Evolutionary conservation across 2,329 filamentous ascomycete species (phyloP).

Genomic region (Metarhizium robertsii): DNA sequence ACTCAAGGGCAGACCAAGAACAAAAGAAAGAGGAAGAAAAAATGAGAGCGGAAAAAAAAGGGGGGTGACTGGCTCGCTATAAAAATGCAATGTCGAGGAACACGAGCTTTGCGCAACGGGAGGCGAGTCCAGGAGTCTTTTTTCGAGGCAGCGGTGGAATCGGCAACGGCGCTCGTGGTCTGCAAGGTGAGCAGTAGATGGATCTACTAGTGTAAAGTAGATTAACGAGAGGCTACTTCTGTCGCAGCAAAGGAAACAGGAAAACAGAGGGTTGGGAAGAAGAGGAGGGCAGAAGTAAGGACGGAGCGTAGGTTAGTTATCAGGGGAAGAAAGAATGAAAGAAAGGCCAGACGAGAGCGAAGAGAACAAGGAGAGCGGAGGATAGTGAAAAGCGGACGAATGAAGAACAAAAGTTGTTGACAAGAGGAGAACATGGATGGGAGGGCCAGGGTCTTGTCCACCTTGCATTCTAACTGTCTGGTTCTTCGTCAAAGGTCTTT

Average conservation of each 20-base stretch:
- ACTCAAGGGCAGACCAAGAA: no score
- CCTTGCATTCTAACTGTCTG: background rate
- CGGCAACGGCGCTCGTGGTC: background rate
- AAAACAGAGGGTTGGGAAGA: background rate
- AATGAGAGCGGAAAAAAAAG: background rate
- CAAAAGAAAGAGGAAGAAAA: background rate
- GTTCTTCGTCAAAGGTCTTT: background rate
- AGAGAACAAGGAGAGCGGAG: background rate
- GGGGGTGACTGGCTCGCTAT: background rate
- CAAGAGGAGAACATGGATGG: background rate
- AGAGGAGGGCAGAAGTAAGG: background rate
- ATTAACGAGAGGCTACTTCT: constrained; percentile 6
- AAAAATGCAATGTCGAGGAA: background rate
- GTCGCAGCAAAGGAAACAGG: constrained; percentile 1
- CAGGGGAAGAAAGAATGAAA: background rate
- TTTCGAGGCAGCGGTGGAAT: background rate
- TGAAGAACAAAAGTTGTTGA: background rate
- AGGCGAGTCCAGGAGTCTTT: background rate
- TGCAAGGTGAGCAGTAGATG: background rate
- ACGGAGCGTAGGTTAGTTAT: background rate
- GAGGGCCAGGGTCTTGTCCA: background rate
- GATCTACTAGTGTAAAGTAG: background rate
- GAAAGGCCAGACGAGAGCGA: background rate
- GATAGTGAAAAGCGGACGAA: background rate
- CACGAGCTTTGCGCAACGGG: background rate